Conservation (phyloP, 208 protist genomes). For the Leishmania tarentolae region DNA sequence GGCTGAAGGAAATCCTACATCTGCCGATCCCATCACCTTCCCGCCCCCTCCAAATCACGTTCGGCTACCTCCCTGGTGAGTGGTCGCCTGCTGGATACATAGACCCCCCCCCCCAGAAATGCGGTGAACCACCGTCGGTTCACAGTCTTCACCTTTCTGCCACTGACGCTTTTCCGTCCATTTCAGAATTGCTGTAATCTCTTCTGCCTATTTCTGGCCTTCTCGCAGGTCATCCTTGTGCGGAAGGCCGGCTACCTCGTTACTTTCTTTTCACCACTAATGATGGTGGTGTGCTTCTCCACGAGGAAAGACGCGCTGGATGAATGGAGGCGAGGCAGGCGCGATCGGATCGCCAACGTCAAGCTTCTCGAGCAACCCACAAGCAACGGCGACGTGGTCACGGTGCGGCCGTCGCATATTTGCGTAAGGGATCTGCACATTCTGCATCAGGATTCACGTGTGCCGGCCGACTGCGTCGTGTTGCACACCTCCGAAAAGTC, state of each 20-base stretch:
- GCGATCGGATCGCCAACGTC: conserved; percentile 87
- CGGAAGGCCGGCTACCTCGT: conserved; percentile 94
- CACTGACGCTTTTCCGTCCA: conserved; percentile 73
- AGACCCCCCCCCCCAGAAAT: too few relatives aligned
- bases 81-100: conserved; percentile 57
- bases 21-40: conserved; percentile 29
- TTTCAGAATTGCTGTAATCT: conserved; percentile 86
- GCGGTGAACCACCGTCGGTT: conserved; percentile 85
- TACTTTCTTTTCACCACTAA: conserved; percentile 95
- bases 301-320: conserved; percentile 95
- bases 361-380: conserved; percentile 75
- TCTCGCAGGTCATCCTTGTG: conserved; percentile 79
- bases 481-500: conserved; percentile 95
- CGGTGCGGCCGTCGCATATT: conserved; percentile 84
- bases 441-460: conserved; percentile 92
- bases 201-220: conserved; percentile 87
- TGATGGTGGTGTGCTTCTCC: conserved; percentile 90
- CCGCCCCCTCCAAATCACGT: conserved; percentile 48
- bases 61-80: conserved; percentile 44
- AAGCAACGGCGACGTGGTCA: conserved; percentile 41
- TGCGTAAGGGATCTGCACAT: conserved; percentile 95
- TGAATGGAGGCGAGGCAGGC: conserved; percentile 92
- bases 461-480: conserved; percentile 97
- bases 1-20: conserved; percentile 37
- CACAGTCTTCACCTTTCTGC: conserved; percentile 81